Conservation (phyloP, 148 eudicot species). For the Talinum fruticosum region DNA sequence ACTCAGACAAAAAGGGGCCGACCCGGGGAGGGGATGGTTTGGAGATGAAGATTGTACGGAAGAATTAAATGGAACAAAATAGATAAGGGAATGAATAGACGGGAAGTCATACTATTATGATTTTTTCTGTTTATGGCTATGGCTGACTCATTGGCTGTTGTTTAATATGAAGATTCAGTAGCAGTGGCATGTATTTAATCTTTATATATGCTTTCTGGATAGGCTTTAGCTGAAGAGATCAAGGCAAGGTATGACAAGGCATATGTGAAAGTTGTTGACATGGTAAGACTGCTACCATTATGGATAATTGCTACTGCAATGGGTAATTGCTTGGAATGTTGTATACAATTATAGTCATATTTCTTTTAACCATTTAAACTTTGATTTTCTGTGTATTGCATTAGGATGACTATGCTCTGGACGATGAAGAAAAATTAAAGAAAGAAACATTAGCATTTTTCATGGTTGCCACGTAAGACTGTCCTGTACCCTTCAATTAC, state of each 20-base stretch:
- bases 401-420: slow-evolving; percentile 90
- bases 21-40: neutral
- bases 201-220: slow-evolving; percentile 8
- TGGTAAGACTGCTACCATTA: too few relatives aligned
- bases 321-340: slow-evolving; percentile 8
- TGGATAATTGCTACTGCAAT: slow-evolving; percentile 11
- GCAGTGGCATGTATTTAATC: neutral
- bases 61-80: neutral
- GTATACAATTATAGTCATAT: neutral
- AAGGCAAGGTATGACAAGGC: slow-evolving; percentile 83
- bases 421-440: slow-evolving; percentile 77
- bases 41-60: neutral
- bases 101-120: neutral
- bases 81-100: neutral
- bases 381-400: neutral
- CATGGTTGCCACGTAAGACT: slow-evolving; percentile 80
- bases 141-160: neutral
- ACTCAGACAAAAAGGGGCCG: neutral
- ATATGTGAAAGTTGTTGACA: slow-evolving; percentile 67
- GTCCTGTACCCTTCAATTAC: neutral
- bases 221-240: slow-evolving; percentile 80
- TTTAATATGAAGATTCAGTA: neutral
- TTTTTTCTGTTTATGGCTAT: neutral
- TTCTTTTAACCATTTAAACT: slow-evolving; percentile 6
- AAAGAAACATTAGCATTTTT: slow-evolving; percentile 70